Base-by-base conservation (phyloP, 345 rosid genomes). In the Camelina laxa region DNA sequence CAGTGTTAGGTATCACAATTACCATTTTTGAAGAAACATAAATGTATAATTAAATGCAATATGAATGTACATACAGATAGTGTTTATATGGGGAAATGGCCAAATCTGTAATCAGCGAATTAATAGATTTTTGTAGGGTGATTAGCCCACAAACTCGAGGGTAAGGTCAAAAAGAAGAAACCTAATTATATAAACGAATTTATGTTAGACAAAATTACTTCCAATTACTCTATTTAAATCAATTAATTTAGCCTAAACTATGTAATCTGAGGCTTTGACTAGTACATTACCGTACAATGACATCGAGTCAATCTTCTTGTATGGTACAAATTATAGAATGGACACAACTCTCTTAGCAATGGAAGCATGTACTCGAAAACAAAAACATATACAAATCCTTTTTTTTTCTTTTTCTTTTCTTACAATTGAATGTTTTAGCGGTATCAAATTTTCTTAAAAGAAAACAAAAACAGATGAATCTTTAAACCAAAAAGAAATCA, bases 151-250 rank as follows among this genome's bases (percentile, higher is more conserved):
- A 69, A 62, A 61, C 56, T 75, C 48, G 62, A 17, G 69, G 39
- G 7, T 75, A 67, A 60, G 62, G 74, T 68, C 79, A 75, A 75
- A 59, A 68, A 75, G 78, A 66, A 58, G 78, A 67, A 66, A 66
- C 66, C 77, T 74, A 44, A 47, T 56, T 65, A 12, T 42, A 56
- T 65, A 27, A 27, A 38, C 14, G 5, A 30, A 58, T 66, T 66
- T 57, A 20, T 45, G 58, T 45, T 33, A 44, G 3, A 65, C 41
- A 22, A 54, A 0, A n/a, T 65, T 65, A 55, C 65, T 33, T 64
- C 11, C 31, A 17, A 3, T 45, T 7, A 31, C 36, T 42, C 36
- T 42, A 57, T 10, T 33, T 33, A 15, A 44, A 55, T 20, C 6
- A 45, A 20, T 21, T 31, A 31, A 1, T 54, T 42, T 41, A 7